These are phyloP conservation scores for Pythium brachiatum DNA, from an alignment of 352 stramenopile genomes.

Conservation along the genomic window DNA sequence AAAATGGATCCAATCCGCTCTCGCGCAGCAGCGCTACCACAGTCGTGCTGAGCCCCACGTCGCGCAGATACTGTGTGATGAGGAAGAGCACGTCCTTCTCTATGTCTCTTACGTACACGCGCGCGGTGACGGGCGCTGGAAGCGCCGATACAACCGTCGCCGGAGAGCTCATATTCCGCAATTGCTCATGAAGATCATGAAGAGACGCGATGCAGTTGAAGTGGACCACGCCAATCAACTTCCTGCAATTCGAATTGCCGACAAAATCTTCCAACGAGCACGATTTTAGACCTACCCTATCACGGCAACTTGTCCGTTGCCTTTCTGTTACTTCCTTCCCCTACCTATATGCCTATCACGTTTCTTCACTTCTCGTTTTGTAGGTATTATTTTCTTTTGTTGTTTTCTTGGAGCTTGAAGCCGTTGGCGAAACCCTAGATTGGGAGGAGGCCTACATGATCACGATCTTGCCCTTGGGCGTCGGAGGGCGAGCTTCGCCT, in stretches of 20 bases:
- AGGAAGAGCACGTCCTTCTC: constrained; percentile 50
- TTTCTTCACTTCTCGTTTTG: background rate
- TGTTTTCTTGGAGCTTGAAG: background rate
- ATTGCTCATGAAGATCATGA: constrained; percentile 4
- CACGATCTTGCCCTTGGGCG: constrained; percentile 75
- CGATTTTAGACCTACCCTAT: constrained; percentile 1
- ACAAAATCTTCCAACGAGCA: background rate
- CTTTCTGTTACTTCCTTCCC: background rate
- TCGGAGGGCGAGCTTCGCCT: constrained; percentile 41
- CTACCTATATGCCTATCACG: background rate
- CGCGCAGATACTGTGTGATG: constrained; percentile 45
- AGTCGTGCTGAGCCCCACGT: constrained; percentile 32
- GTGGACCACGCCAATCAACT: constrained; percentile 2
- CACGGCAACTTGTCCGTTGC: background rate
- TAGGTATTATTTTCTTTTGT: background rate
- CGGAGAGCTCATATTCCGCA: background rate
- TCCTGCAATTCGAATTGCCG: too few relatives aligned
- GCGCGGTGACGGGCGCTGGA: constrained; percentile 1
- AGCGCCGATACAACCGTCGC: background rate
- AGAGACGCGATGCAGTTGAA: background rate
- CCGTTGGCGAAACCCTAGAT: background rate
- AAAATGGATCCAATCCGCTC: constrained; percentile 50
- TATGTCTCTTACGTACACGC: constrained; percentile 3
- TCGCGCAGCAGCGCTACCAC: constrained; percentile 52
- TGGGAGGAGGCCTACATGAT: constrained; percentile 49